Evolutionary conservation across 2,329 filamentous ascomycete species (phyloP), one percentile per base, ranked within the genome.

Genomic region (Ophiobolus disseminans): DNA sequence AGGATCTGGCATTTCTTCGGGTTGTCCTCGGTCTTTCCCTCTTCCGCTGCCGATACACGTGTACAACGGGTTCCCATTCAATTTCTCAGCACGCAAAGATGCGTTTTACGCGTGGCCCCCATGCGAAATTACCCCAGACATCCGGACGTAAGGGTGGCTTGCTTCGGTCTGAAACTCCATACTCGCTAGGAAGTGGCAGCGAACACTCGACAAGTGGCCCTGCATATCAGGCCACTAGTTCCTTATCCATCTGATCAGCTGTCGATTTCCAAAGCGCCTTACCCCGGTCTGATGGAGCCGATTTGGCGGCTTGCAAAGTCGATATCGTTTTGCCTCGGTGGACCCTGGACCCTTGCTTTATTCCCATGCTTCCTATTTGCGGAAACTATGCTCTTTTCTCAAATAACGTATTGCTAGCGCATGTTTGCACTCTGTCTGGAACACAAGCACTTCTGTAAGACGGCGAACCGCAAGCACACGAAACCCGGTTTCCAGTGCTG

Each of bases 1-100:
- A 25, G 21, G 16, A 21, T 37, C 16, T 47, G 30, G 28, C 39
- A 42, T 25, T 10, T 47, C 40, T 31, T 35, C 41, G 44, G 50
- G 34, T 37, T 37, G 37, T 53, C 36, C 42, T 58, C 56, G 58
- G 56, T 28, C 40, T 49, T 51, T 40, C 30, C 30, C 41, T 53
- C 37, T 28, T 39, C 53, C 56, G 58, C 35, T 42, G 46, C 52
- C 58, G 53, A 45, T 23, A 40, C 10, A 14, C 23, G 20, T 31
- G 31, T 51, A 31, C 39, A 8, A 42, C 45, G 42, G 34, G 46
- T 23, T 51, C 42, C 38, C 37, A 19, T 36, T 14, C 30, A 44
- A 23, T 47, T 38, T 26, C 19, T 35, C 32, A 38, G 44, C 37
- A 36, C 7, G 7, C 17, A 17, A 26, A 13, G n/a, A n/a, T n/a